These are phyloP conservation scores for Spathaspora arborariae DNA, from an alignment of 805 yeast genomes.

Conservation along the genomic window DNA sequence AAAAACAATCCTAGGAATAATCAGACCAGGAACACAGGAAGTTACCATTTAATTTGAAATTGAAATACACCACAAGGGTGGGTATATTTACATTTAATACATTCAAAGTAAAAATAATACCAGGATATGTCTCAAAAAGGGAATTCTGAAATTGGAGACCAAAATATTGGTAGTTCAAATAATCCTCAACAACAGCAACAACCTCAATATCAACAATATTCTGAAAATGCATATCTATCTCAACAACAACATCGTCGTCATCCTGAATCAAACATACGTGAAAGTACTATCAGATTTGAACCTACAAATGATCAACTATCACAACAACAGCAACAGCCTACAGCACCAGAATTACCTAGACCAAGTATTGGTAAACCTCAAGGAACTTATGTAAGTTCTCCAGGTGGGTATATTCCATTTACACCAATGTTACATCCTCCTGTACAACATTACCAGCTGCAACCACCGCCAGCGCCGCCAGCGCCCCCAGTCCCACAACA, in stretches of 20 bases:
- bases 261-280: background rate
- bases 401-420: slow-evolving; percentile 3
- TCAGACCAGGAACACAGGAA: background rate
- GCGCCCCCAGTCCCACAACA: background rate
- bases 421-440: slow-evolving; percentile 1
- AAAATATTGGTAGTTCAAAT: background rate
- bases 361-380: background rate
- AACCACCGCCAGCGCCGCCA: background rate
- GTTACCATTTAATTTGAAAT: background rate
- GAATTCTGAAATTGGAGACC: background rate
- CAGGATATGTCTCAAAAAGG: background rate
- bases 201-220: background rate
- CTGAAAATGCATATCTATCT: background rate
- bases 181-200: background rate
- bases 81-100: no score
- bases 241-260: background rate
- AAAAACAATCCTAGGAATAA: background rate
- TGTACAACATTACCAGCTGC: background rate
- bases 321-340: background rate
- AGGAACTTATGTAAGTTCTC: background rate
- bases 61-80: background rate
- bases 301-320: background rate
- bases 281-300: background rate
- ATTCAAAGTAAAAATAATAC: no score
- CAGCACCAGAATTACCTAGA: slow-evolving; percentile 2